Base-by-base conservation (phyloP, 2,329 filamentous ascomycete species). In the Diaporthe capsici region DNA sequence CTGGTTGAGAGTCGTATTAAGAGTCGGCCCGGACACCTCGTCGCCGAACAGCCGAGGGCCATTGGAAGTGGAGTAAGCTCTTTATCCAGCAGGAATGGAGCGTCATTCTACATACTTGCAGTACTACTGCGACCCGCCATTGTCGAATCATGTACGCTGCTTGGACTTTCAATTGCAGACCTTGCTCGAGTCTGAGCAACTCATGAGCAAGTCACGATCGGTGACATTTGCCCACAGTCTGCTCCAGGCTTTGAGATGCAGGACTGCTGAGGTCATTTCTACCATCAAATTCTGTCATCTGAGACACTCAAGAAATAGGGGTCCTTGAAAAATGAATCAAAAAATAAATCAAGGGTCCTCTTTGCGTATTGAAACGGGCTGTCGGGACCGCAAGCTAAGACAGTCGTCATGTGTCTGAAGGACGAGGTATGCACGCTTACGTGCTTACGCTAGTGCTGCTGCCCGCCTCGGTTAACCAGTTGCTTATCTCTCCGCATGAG, bases 41-140 rank as follows among this genome's bases (percentile, higher is more conserved):
- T 25, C 34, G 31, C 47, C 25, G 25, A 55, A 61, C 8, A 65
- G 58, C 71, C 71, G 71, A 65, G 42, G 47, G 47, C 22, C 47
- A 20, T 6, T 68, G n/a, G 10, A 47, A 51, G 31, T 68, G 44
- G 63, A 68, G 61, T 67, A 67, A 12, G 25, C 8, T n/a, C 61
- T 34, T n/a, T 20, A 15, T 49, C 47, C 25, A 15, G 17, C 22
- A 37, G 17, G 20, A n/a, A n/a, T 9, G 25, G 20, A 34, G 6
- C 61, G 28, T 49, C 61, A 37, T 34, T 51, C 12, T 22, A 49
- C 44, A 22, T 49, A 49, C 44, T 49, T 49, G 17, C 44, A 49
- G 20, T 22, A 22, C 20, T 42, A 20, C n/a, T 44, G n/a, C 37
- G 7, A 44, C 12, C 2, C 28, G 37, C 20, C 28, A 22, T 17